phyloP scores from a whole-genome alignment of 441 rosid genomes.

The Populus tomentosa region DNA sequence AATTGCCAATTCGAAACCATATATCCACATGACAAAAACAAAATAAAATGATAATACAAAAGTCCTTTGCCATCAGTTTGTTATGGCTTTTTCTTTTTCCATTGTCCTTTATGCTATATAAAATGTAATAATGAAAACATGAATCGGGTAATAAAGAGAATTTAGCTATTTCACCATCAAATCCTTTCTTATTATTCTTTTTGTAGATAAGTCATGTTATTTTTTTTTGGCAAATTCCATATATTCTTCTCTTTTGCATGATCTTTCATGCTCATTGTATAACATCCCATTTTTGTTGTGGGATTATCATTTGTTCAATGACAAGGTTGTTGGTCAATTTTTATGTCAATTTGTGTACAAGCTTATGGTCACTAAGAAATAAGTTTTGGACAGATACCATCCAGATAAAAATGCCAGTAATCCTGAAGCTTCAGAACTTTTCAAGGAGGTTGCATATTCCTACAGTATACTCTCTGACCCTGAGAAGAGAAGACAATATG shows the following conservation, averaged over 20 bases:
- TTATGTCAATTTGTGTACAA: background rate
- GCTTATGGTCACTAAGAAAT: conserved; percentile 12
- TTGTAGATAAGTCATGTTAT: background rate
- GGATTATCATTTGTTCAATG: conserved; percentile 4
- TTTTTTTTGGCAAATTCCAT: background rate
- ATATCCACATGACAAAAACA: background rate
- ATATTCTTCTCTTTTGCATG: background rate
- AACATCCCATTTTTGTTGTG: background rate
- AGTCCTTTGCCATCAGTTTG: background rate
- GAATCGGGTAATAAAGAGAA: background rate
- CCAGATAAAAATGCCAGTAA: conserved; percentile 92
- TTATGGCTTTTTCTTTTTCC: background rate
- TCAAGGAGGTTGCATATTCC: conserved; percentile 96
- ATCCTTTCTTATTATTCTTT: background rate
- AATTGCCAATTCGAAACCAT: background rate
- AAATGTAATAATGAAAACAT: background rate
- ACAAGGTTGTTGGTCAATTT: background rate
- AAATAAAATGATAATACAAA: background rate
- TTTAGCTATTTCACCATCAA: background rate
- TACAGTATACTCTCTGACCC: conserved; percentile 96
- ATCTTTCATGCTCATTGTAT: background rate
- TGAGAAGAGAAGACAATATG: conserved; percentile 95
- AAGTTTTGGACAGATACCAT: conserved; percentile 61
- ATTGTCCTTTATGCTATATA: background rate
- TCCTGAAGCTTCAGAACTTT: conserved; percentile 92